Evolutionary conservation across 805 yeast species (phyloP), one percentile per base, ranked within the genome.

Genomic region (Saturnispora dispora): DNA sequence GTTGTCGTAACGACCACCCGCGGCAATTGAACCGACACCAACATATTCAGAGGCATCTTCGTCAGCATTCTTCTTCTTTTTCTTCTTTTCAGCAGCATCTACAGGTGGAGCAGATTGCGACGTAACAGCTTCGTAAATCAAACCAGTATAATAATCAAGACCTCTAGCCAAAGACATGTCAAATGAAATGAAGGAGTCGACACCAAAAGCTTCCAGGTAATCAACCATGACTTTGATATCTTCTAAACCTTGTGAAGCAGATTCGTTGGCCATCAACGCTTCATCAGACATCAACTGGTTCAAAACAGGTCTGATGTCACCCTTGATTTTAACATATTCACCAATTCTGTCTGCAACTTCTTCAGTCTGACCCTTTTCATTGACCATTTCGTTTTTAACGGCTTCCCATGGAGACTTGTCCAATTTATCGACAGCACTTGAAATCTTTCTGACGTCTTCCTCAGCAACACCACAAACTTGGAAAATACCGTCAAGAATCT

Each of bases 11-110:
- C 99, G 87, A 57, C 99, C 99, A 71, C 99, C 99, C 47, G 96
- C 99, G 48, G 96, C 96, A 63, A 93, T 89, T 5, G 99, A 93
- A 35, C 99, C 99, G 42, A 91, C 96, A 60, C 99, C 99, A 50
- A 93, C 98, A 60, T 86, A 88, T 57, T 88, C 97, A 49, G 95
- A 86, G 52, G 96, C 96, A 68, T 93, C 97, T 58, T 88, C 96
- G 48, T 79, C 91, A 17, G 77, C 86, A 40, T 44, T 51, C 37
- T 47, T 47, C 37, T 45, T 51, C 47, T 59, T 57, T 22, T 55
- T 63, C 68, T 53, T 60, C 67, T 82, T 72, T 66, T 79, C 89
- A 36, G 73, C 74, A 7, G 93, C 93, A 64, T 83, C 82, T 41
- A 71, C 70, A 51, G 98, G 98, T 22, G 99, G 96, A n/a, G 97